Evolutionary conservation across 768 basidiomycete genomes (phyloP).

Genomic region (button mushroom (Agaricus bisporus)): DNA sequence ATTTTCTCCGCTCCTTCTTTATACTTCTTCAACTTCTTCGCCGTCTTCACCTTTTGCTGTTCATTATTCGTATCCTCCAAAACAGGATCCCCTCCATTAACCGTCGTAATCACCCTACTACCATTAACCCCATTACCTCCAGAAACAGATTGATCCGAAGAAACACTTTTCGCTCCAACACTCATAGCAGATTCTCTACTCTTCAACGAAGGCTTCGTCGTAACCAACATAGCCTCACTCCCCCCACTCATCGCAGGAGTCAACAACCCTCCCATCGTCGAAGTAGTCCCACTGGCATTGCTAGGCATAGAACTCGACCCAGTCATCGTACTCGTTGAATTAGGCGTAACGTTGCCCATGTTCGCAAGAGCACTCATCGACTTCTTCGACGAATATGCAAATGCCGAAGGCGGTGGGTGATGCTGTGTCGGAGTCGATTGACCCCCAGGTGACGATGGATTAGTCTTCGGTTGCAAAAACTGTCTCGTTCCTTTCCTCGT

Average conservation of each 20-base stretch:
- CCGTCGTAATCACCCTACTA: not conserved
- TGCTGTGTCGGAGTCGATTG: not conserved
- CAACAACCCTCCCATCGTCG: conserved; percentile 32
- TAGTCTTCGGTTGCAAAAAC: conserved; percentile 59
- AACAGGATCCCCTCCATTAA: conserved; percentile 9
- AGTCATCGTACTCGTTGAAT: conserved; percentile 34
- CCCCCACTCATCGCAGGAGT: conserved; percentile 59
- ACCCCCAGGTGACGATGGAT: not conserved
- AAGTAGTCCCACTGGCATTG: conserved; percentile 15
- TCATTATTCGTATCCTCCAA: conserved; percentile 23
- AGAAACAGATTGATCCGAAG: conserved; percentile 57
- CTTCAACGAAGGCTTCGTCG: conserved; percentile 63
- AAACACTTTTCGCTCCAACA: conserved; percentile 62
- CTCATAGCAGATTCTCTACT: conserved; percentile 78
- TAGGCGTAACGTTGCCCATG: conserved; percentile 17
- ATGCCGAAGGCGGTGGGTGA: conserved; percentile 39
- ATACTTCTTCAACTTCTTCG: conserved; percentile 78
- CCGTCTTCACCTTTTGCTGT: conserved; percentile 57
- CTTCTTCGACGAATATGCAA: conserved; percentile 35
- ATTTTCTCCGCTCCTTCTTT: conserved; percentile 86
- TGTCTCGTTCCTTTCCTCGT: conserved; percentile 69
- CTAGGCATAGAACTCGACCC: conserved; percentile 15
- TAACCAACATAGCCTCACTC: conserved; percentile 20
- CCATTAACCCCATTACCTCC: conserved; percentile 36
- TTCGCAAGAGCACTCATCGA: conserved; percentile 13